Percentiles rank a stretch among this genome's conserved stretches.
Evolutionary conservation across 202 grass and related monocot genomes (phyloP).

Genomic region (Panicum hallii): DNA sequence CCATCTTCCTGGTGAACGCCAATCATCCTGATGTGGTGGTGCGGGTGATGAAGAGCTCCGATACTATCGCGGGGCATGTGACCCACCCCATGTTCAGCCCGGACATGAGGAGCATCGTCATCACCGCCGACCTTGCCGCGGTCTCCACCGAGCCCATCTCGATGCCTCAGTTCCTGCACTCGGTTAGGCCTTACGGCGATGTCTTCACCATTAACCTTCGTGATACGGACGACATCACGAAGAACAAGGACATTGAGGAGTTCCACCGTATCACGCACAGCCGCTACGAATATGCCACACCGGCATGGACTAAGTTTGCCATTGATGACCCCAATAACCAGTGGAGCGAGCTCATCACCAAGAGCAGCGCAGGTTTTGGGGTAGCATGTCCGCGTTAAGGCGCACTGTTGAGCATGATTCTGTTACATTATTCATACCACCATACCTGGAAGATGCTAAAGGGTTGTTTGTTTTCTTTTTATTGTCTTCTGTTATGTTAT

Average conservation of each 20-base stretch:
- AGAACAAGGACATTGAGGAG: slow-evolving; percentile 41
- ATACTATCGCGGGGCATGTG: slow-evolving; percentile 38
- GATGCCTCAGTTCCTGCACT: slow-evolving; percentile 42
- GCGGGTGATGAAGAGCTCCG: background rate
- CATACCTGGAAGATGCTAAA: too few relatives aligned
- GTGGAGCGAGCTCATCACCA: too few relatives aligned
- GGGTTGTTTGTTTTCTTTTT: too few relatives aligned
- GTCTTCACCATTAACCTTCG: slow-evolving; percentile 34
- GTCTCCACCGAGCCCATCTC: slow-evolving; percentile 50
- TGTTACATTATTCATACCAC: too few relatives aligned
- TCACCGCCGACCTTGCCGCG: slow-evolving; percentile 46
- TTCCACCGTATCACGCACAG: slow-evolving; percentile 57
- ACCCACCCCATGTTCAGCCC: slow-evolving; percentile 56
- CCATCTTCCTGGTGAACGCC: slow-evolving; percentile 22
- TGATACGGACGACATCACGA: slow-evolving; percentile 19
- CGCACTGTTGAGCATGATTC: too few relatives aligned
- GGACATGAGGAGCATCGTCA: slow-evolving; percentile 38
- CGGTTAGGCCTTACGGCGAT: slow-evolving; percentile 50
- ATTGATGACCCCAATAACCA: too few relatives aligned
- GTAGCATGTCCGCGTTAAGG: too few relatives aligned
- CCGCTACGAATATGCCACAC: slow-evolving; percentile 46
- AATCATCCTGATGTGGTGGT: slow-evolving; percentile 24
- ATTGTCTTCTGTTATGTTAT: too few relatives aligned
- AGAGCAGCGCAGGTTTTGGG: too few relatives aligned
- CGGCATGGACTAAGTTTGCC: slow-evolving; percentile 25